A percentile compares a stretch with the other conserved stretches of the same genome.
Evolutionary conservation across 2,329 filamentous ascomycete genomes (phyloP).

Genomic region (Neoscytalidium dimidiatum): DNA sequence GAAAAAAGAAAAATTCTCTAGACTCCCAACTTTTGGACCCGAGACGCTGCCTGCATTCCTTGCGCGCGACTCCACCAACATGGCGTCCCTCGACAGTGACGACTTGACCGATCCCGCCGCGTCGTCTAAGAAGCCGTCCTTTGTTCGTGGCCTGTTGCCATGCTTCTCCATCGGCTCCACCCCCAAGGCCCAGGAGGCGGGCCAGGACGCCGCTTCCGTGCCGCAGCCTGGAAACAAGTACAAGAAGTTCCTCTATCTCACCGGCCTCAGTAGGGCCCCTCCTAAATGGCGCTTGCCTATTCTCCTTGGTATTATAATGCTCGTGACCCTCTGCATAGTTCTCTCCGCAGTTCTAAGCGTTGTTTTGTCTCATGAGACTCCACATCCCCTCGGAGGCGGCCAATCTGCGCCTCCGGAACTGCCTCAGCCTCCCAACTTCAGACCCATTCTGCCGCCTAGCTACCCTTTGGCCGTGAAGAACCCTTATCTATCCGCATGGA

Average conservation of each 20-base stretch:
- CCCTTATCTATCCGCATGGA: constrained; percentile 47
- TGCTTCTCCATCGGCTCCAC: background rate
- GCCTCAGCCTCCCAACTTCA: constrained; percentile 19
- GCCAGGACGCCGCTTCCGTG: background rate
- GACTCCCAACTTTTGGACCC: too few species aligned
- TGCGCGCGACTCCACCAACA: background rate
- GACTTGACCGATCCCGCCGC: background rate
- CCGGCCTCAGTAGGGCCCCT: background rate
- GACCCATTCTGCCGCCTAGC: constrained; percentile 41
- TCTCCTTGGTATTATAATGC: constrained; percentile 8
- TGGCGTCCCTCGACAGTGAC: background rate
- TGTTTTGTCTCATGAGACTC: background rate
- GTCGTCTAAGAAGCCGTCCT: background rate
- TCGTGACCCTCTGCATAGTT: constrained; percentile 3
- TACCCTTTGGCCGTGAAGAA: constrained; percentile 48
- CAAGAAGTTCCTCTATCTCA: background rate
- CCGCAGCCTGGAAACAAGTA: background rate
- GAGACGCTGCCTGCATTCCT: background rate
- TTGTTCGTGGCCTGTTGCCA: background rate
- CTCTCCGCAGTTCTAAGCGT: constrained; percentile 10
- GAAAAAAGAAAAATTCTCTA: background rate
- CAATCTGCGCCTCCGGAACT: background rate
- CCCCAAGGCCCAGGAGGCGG: background rate
- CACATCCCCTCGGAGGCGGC: too few species aligned
- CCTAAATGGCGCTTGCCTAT: constrained; percentile 5